These are phyloP conservation scores for Starmerella bacillaris DNA, from an alignment of 805 yeast genomes.

Conservation along the genomic window DNA sequence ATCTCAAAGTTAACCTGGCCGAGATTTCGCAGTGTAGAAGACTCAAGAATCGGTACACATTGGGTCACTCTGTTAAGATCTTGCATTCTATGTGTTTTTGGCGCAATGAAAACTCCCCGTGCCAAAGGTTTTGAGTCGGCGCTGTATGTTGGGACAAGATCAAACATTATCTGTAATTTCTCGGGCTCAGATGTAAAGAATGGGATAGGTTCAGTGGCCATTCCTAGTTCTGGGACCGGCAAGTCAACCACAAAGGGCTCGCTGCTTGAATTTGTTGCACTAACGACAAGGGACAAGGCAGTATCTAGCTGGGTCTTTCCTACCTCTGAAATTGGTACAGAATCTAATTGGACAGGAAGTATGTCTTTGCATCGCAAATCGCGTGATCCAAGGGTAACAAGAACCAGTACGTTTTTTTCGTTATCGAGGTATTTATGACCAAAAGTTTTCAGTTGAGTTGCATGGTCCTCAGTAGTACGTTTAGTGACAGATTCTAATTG, in stretches of 20 bases:
- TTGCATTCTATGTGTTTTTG: slow-evolving; percentile 26
- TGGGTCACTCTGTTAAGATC: slow-evolving; percentile 42
- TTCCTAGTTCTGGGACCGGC: slow-evolving; percentile 64
- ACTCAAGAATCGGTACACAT: slow-evolving; percentile 61
- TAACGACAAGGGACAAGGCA: slow-evolving; percentile 57
- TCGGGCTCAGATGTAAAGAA: slow-evolving; percentile 33
- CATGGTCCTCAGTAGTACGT: slow-evolving; percentile 15
- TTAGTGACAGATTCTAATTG: neutral
- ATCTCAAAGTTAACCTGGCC: slow-evolving; percentile 67
- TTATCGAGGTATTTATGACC: slow-evolving; percentile 57
- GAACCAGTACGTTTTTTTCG: slow-evolving; percentile 46
- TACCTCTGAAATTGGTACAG: slow-evolving; percentile 57
- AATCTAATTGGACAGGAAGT: slow-evolving; percentile 45
- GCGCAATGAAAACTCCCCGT: slow-evolving; percentile 68
- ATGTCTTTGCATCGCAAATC: slow-evolving; percentile 43
- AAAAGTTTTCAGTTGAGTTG: slow-evolving; percentile 59
- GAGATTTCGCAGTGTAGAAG: slow-evolving; percentile 50
- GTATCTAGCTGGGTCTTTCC: slow-evolving; percentile 24
- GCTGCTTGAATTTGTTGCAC: slow-evolving; percentile 25
- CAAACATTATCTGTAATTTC: slow-evolving; percentile 49
- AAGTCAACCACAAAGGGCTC: slow-evolving; percentile 55
- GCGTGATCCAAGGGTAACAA: slow-evolving; percentile 73
- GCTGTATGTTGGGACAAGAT: slow-evolving; percentile 68
- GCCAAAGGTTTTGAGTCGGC: slow-evolving; percentile 37
- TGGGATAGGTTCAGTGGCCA: slow-evolving; percentile 43